Percentiles rank a stretch among this genome's conserved stretches.
These are phyloP conservation scores for Neurospora intermedia DNA, from an alignment of 495 filamentous ascomycete species.

Conservation along the genomic window DNA sequence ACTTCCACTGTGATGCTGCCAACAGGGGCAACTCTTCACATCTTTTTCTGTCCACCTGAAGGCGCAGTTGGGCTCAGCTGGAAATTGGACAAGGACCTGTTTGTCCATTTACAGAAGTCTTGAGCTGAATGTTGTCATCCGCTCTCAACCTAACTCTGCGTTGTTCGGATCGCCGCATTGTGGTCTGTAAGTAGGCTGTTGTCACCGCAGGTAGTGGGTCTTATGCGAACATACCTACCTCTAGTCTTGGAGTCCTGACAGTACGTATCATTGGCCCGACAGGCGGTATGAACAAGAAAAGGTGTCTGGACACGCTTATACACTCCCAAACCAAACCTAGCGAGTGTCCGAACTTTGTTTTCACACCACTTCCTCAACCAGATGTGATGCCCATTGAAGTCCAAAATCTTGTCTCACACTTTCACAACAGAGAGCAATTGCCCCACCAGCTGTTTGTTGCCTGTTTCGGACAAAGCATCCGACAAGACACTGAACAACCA, in stretches of 20 bases:
- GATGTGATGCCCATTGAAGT: neutral
- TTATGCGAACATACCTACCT: too few relatives aligned
- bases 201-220: neutral
- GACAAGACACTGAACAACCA: neutral
- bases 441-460: neutral
- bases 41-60: neutral
- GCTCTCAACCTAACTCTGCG: neutral
- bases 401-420: neutral
- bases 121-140: neutral
- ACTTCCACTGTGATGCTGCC: neutral
- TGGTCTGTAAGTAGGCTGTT: neutral
- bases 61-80: neutral
- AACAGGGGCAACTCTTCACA: neutral
- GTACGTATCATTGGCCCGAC: neutral
- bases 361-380: too few relatives aligned
- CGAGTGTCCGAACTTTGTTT: too few relatives aligned
- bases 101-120: neutral
- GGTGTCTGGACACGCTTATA: too few relatives aligned
- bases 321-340: too few relatives aligned
- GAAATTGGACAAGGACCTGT: neutral
- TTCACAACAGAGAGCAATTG: neutral
- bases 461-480: neutral
- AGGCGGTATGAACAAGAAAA: too few relatives aligned
- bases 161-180: neutral
- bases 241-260: neutral